These are phyloP conservation scores for Kwoniella sp. DNA, from an alignment of 768 basidiomycete genomes.

Conservation along the genomic window DNA sequence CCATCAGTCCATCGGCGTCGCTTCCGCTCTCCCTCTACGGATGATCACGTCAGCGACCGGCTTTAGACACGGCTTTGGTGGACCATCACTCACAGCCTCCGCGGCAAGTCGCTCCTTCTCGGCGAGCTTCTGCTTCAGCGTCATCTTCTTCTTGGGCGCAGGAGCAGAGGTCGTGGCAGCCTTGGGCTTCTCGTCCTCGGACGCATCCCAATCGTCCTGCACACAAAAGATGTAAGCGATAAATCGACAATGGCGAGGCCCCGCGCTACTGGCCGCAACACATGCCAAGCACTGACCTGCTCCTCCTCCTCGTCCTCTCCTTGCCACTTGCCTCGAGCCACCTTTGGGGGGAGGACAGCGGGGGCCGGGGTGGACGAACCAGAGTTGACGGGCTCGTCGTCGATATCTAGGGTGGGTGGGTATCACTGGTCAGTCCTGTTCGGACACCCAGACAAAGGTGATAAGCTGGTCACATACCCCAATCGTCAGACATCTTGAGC, in stretches of 20 bases:
- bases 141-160: slow-evolving; percentile 86
- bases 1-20: slow-evolving; percentile 42
- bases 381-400: slow-evolving; percentile 37
- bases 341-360: slow-evolving; percentile 20
- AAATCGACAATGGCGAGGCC: no score
- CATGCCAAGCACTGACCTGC: slow-evolving; percentile 59
- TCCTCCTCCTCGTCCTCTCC: slow-evolving; percentile 84
- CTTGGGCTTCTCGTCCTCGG: slow-evolving; percentile 60
- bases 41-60: neutral
- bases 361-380: slow-evolving; percentile 43
- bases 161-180: slow-evolving; percentile 54
- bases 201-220: slow-evolving; percentile 94
- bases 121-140: slow-evolving; percentile 82
- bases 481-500: no score
- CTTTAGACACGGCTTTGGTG: neutral
- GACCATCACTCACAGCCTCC: slow-evolving; percentile 39
- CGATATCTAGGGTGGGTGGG: slow-evolving; percentile 34
- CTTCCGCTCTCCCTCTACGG: slow-evolving; percentile 4
- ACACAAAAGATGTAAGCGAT: no score
- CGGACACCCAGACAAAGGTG: no score
- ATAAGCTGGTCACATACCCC: no score
- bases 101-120: slow-evolving; percentile 81
- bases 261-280: no score
- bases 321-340: slow-evolving; percentile 67
- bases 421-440: no score